Evolutionary conservation across 805 yeast genomes (phyloP).

Genomic region (Sungouiozyma intestinalis): DNA sequence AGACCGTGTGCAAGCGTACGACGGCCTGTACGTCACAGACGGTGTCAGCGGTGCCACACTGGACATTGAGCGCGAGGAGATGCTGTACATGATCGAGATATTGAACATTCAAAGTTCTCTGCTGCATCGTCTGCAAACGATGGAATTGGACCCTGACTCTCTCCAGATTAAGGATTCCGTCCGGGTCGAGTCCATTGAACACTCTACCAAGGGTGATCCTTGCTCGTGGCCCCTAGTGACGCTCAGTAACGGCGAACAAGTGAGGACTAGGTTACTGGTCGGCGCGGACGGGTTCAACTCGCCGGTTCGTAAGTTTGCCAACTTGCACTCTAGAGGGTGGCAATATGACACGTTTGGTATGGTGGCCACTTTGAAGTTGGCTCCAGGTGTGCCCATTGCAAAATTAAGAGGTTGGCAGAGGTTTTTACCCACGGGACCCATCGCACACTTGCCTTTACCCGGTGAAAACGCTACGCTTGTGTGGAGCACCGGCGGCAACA

Average conservation of each 20-base stretch:
- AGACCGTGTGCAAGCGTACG: constrained; percentile 71
- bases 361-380: constrained; percentile 78
- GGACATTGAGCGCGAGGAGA: constrained; percentile 51
- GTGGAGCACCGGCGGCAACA: constrained; percentile 83
- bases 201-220: constrained; percentile 24
- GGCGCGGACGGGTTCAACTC: constrained; percentile 97
- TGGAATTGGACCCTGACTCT: constrained; percentile 23
- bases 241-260: constrained; percentile 50
- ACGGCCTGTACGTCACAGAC: constrained; percentile 77
- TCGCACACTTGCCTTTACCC: constrained; percentile 85
- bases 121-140: constrained; percentile 40
- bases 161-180: constrained; percentile 50
- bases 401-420: constrained; percentile 84
- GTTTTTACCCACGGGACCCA: constrained; percentile 82
- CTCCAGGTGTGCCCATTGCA: constrained; percentile 55
- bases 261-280: constrained; percentile 64
- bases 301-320: constrained; percentile 76
- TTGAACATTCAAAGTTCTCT: constrained; percentile 72
- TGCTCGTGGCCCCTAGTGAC: constrained; percentile 70
- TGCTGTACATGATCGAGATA: constrained; percentile 84
- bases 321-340: constrained; percentile 88
- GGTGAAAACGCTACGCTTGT: constrained; percentile 82
- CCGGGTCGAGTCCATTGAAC: constrained; percentile 49
- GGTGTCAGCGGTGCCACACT: constrained; percentile 62
- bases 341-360: constrained; percentile 77